Evolutionary conservation across 192 early-diverging fungal genomes (phyloP), one percentile per base, ranked within the genome.

Genomic region (Cladochytrium replicatum): DNA sequence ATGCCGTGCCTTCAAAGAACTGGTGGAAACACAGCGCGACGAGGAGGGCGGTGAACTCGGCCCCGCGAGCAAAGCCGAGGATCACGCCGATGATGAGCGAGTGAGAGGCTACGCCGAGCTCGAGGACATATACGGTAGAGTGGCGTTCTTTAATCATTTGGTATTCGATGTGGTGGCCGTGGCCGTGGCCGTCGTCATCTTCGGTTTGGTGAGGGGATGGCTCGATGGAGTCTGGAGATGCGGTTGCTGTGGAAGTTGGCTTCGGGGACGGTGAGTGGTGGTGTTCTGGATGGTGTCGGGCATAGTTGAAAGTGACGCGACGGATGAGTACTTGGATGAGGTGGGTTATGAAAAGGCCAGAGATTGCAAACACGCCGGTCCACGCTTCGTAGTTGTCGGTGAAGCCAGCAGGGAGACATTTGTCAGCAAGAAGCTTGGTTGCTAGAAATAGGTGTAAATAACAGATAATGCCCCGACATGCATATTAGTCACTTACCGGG

Each of bases 21-120:
- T 76, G 73, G 32, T 76, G 73, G 52, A 76, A 72, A 0, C 22
- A 8, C n/a, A 76, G 24, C 9, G 73, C 73, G 39, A 60, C 54
- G 27, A 76, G 43, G 19, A 76, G 62, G 22, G 61, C 31, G 15
- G 38, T 41, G 41, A 58, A 72, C 15, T 50, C 57, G 15, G 24
- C 32, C 41, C 48, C 44, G 7, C 41, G n/a, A 2, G 48, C 45
- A 22, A 60, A 53, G 4, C 69, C 73, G 24, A 72, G 44, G 6
- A 69, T 56, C 17, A 72, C 3, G 8, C 73, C 73, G 29, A 76
- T 69, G 32, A 76, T 66, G 32, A 76, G 11, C 5, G 69, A 72
- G 51, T 76, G 73, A 30, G 46, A 54, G 9, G 55, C 37, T 44
- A 76, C 61, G 29, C 67, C 73, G 24, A 32, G 21, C 57, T 76